Evolutionary conservation across 176 grass and related monocot species (phyloP), one percentile per base, ranked within the genome.

Genomic region (Rhipidocladum racemiflorum): DNA sequence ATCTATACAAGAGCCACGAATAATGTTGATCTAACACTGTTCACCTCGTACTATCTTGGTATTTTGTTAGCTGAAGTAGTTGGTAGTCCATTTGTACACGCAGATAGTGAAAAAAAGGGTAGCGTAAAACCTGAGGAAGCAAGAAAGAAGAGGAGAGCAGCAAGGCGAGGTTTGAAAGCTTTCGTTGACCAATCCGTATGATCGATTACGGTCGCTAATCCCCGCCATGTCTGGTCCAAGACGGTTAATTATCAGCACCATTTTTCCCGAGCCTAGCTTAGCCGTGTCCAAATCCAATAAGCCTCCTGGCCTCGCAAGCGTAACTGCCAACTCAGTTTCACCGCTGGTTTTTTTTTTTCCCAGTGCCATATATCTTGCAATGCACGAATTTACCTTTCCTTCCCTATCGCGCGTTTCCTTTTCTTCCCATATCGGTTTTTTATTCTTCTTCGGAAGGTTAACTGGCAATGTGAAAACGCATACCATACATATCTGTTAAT

Each of bases 301-400:
- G 5, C 29, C 4, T 21, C n/a, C n/a, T 32, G 45, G 16, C 74
- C 68, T 46, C 39, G 61, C 75, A 84, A 84, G 61, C 51, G 61
- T 43, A 84, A 75, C 75, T 56, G 87, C 12, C 61, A 68, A 34
- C 75, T 45, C 62, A n/a, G 68, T 84, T 74, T 84, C 67, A 72
- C 75, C 68, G 16, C 65, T 32, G 72, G 73, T 30, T 83, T 83
- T 82, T 51, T 34, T n/a, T n/a, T n/a, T n/a, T n/a, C n/a, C 53
- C 38, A 39, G 76, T 36, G 77, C 62, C 62, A 2, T 40, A 40
- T 40, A n/a, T 51, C 80, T 67, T 88, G 36, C 51, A 66, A 88
- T 83, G 74, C 74, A 84, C 67, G 59, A 73, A 48, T 73, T 86
- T 76, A 62, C 73, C 39, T n/a, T 45, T 7, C 1, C 2, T 65